A percentile compares a stretch with the other conserved stretches of the same genome.
phyloP scores from a whole-genome alignment of 805 yeast genomes.

The Brettanomyces anomalus region DNA sequence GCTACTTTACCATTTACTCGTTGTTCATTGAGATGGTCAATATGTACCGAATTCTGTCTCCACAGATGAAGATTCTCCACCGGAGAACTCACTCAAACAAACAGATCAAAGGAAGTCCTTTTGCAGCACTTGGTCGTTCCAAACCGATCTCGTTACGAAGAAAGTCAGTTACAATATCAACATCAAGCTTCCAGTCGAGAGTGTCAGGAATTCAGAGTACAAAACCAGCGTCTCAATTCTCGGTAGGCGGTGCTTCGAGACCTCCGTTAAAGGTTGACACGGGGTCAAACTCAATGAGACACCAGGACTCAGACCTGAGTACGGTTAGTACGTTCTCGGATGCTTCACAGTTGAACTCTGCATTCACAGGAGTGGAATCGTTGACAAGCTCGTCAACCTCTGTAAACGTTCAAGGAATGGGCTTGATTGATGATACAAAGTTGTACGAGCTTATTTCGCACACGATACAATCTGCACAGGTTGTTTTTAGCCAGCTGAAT shows the following conservation, averaged over 20 bases:
- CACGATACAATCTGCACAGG: slow-evolving; percentile 46
- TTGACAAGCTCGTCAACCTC: background rate
- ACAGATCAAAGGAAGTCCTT: slow-evolving; percentile 1
- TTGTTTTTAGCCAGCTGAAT: slow-evolving; percentile 69
- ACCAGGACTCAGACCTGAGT: slow-evolving; percentile 25
- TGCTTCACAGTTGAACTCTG: too few relatives aligned
- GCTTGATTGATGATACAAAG: slow-evolving; percentile 20
- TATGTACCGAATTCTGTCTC: slow-evolving; percentile 18
- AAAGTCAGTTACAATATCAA: background rate
- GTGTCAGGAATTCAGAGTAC: background rate
- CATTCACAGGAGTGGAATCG: background rate
- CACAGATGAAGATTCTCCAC: slow-evolving; percentile 6
- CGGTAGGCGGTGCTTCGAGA: slow-evolving; percentile 8
- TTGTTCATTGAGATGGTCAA: slow-evolving; percentile 20
- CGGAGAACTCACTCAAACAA: background rate
- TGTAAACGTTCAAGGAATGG: background rate
- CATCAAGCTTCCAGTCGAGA: too few relatives aligned
- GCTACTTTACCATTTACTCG: slow-evolving; percentile 21
- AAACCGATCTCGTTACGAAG: background rate
- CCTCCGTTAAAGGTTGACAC: slow-evolving; percentile 21
- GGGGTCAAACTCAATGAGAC: slow-evolving; percentile 5
- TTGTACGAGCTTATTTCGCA: slow-evolving; percentile 21
- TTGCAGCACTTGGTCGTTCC: slow-evolving; percentile 1
- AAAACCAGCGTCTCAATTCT: slow-evolving; percentile 4
- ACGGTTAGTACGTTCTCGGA: slow-evolving; percentile 8